These are phyloP conservation scores for Alternaria gaisen DNA, from an alignment of 2,329 filamentous ascomycete genomes.

Conservation along the genomic window DNA sequence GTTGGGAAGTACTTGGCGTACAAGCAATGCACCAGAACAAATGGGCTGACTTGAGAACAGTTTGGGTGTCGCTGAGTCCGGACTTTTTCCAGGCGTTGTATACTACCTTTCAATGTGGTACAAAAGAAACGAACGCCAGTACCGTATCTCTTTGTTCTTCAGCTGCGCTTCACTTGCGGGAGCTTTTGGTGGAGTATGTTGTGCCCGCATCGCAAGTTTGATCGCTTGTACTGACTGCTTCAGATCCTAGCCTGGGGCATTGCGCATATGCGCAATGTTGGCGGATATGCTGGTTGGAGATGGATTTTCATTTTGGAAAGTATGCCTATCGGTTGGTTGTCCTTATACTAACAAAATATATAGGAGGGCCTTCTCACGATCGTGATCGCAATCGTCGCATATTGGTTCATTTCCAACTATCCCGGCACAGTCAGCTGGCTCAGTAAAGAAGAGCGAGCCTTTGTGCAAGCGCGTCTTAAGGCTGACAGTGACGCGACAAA, in stretches of 20 bases:
- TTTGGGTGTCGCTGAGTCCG: conserved; percentile 48
- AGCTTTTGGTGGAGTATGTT: conserved; percentile 65
- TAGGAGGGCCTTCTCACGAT: conserved; percentile 51
- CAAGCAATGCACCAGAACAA: neutral
- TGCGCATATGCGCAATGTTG: conserved; percentile 66
- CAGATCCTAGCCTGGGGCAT: conserved; percentile 61
- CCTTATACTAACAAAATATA: conserved; percentile 17
- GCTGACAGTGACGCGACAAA: conserved; percentile 75
- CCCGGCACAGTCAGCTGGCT: conserved; percentile 68
- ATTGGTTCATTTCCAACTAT: conserved; percentile 73
- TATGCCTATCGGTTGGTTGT: neutral
- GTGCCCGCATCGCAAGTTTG: neutral
- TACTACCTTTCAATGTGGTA: conserved; percentile 72
- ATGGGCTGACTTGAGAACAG: conserved; percentile 14
- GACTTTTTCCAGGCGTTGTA: conserved; percentile 53
- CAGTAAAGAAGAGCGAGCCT: conserved; percentile 60
- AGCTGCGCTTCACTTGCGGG: conserved; percentile 66
- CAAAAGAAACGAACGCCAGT: conserved; percentile 66
- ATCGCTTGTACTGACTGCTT: neutral
- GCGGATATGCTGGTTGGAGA: conserved; percentile 53
- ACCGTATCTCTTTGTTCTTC: conserved; percentile 68
- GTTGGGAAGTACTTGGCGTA: neutral
- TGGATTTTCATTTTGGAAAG: conserved; percentile 55
- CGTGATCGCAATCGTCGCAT: conserved; percentile 43
- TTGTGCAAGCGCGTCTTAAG: conserved; percentile 69